Evolutionary conservation across 495 filamentous ascomycete genomes (phyloP), one percentile per base, ranked within the genome.

Genomic region (Amniculicola lignicola): DNA sequence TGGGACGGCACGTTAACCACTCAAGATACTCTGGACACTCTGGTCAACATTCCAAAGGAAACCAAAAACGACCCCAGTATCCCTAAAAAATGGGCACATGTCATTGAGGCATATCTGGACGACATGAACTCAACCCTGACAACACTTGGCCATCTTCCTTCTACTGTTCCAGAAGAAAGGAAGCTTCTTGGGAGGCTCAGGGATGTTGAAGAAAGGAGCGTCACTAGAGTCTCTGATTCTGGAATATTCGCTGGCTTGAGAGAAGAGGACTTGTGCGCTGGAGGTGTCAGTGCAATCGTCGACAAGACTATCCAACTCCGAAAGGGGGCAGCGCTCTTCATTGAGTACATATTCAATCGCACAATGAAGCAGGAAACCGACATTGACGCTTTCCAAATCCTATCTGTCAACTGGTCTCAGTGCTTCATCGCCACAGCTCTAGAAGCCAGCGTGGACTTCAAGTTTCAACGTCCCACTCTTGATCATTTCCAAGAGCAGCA

Each of bases 1-100:
- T 72, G 60, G 59, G 70, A 72, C 52, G 67, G 69, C 27, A 72
- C 70, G n/a, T 24, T 72, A 27, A 72, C 70, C 12, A 52, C 36
- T 5, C 25, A 51, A 10, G 70, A 72, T 45, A 72, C 70, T 6
- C 56, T 71, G 22, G 21, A 49, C 10, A 12, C 66, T 21, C 45
- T 72, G 1, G 69, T 60, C n/a, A 45, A 37, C 35, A 54, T 67
- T 29, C 51, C 51, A 7, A 42, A 41, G 18, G 28, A 42, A n/a
- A 19, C 48, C 22, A 52, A 35, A 14, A 18, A 21, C 3, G 36
- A 18, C 0, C 19, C 10, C 14, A 43, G 29, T 7, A 19, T 45
- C 29, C 16, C 10, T 4, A 3, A 18, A 23, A 7, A 35, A 3
- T 51, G 55, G 60, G 12, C 41, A 1, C 1, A 36, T n/a, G 11